Evolutionary conservation across 179 eudicot species (phyloP).

Genomic region (Beta macrorhiza): DNA sequence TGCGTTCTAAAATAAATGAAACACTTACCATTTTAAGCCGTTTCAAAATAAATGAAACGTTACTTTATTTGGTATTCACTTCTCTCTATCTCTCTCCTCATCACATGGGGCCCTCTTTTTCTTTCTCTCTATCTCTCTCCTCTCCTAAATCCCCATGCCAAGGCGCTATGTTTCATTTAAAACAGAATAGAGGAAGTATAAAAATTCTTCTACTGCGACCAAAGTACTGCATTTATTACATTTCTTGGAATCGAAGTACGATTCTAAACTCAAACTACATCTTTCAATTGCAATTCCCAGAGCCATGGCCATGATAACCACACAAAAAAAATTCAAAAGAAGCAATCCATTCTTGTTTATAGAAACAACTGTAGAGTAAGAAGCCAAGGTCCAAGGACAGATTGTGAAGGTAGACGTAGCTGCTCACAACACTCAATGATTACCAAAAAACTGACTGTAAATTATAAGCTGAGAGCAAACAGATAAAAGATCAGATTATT

Average conservation of each 20-base stretch:
- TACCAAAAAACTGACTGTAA: no score
- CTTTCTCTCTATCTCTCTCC: no score
- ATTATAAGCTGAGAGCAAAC: not conserved
- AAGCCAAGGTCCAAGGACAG: not conserved
- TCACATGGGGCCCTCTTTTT: no score
- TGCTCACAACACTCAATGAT: not conserved
- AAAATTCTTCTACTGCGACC: not conserved
- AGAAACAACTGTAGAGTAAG: not conserved
- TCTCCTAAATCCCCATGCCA: no score
- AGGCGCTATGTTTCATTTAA: no score
- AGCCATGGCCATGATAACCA: not conserved
- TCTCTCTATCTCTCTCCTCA: no score
- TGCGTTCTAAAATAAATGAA: no score
- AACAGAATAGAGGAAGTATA: no score
- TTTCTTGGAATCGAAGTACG: not conserved
- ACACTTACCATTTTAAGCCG: no score
- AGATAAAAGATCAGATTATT: not conserved
- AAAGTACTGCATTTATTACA: not conserved
- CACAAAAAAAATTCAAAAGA: not conserved
- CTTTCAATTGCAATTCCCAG: not conserved
- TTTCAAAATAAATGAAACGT: no score
- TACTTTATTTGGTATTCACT: no score
- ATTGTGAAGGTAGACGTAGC: not conserved
- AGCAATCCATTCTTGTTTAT: not conserved
- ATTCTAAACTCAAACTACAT: not conserved